Evolutionary conservation across 202 grass and related monocot species (phyloP).

Genomic region (Panicum hallii): DNA sequence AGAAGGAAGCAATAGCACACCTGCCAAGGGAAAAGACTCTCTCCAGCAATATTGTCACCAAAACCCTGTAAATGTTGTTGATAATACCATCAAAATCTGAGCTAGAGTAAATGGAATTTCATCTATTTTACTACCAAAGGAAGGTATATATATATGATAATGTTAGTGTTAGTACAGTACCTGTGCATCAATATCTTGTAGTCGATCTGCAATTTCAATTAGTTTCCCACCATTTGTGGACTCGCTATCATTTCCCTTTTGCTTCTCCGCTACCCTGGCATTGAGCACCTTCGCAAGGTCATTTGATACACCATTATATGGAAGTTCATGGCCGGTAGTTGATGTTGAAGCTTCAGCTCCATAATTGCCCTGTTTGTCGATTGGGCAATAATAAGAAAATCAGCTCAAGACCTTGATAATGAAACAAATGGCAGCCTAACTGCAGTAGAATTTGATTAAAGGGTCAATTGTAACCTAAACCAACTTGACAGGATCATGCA

Average conservation of each 20-base stretch:
- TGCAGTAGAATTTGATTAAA: neutral
- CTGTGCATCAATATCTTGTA: slow-evolving; percentile 76
- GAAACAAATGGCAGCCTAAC: neutral
- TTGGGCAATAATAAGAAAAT: slow-evolving; percentile 33
- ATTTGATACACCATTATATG: slow-evolving; percentile 53
- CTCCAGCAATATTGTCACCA: slow-evolving; percentile 74
- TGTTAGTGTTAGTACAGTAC: slow-evolving; percentile 55
- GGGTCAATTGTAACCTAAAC: neutral
- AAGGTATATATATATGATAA: slow-evolving; percentile 34
- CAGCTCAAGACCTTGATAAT: slow-evolving; percentile 15
- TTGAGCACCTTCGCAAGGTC: slow-evolving; percentile 74
- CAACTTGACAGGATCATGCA: neutral
- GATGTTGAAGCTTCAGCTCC: slow-evolving; percentile 84
- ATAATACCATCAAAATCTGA: slow-evolving; percentile 37
- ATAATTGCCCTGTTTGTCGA: slow-evolving; percentile 62
- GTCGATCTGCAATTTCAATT: slow-evolving; percentile 59
- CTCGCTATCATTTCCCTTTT: slow-evolving; percentile 62
- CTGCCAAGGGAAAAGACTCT: slow-evolving; percentile 89
- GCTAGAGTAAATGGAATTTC: slow-evolving; percentile 36
- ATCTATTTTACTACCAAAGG: slow-evolving; percentile 24
- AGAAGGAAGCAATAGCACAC: slow-evolving; percentile 52
- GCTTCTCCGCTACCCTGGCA: slow-evolving; percentile 70
- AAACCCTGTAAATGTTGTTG: slow-evolving; percentile 68
- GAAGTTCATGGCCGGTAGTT: slow-evolving; percentile 51
- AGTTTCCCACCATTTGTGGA: slow-evolving; percentile 73